Base-by-base conservation (phyloP, 202 grass and related monocot genomes). In the Carex sylvatica region DNA sequence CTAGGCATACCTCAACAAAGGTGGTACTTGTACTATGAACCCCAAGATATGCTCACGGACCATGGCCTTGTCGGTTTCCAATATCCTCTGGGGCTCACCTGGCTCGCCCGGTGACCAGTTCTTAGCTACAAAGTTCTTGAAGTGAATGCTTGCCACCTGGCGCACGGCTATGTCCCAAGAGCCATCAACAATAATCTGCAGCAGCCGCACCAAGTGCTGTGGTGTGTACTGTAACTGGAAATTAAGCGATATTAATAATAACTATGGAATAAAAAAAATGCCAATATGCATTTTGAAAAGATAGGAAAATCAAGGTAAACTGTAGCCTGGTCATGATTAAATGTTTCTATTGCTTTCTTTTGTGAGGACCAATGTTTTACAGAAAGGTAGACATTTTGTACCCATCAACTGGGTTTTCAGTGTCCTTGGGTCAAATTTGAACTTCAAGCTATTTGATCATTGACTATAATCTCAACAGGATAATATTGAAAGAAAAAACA, bases 61-160 rank as follows among this genome's bases (percentile, higher is more conserved):
- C 83, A 93, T 80, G 11, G 52, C 49, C 84, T 98, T 98, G 80
- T 98, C 95, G 2, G 61, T 87, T 87, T 93, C 95, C 13, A 83
- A 88, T 85, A 98, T 86, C 76, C 89, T 93, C 15, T 80, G 86
- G 14, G 87, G 46, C 56, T 91, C 95, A 47, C 90, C 88, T 30
- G 83, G 85, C 74, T 95, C 90, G 72, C 74, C 86, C 44, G 92
- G 90, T 36, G 87, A 98, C 95, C 95, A 98, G 62, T 98, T 98
- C 79, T 94, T 98, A 11, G 95, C 90, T 70, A 98, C 83, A 81
- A 98, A 98, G 58, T 98, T 98, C 81, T 98, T 98, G 79, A 98
- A 98, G 88, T 98, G 92, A 65, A 98, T 95, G 80, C 95, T 98
- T 44, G 92, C 90, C n/a, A 93, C 92, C 74, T 97, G 94, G 5